These are phyloP conservation scores for Miscanthus lutarioriparius DNA, from an alignment of 176 grass and related monocot genomes.

Conservation along the genomic window DNA sequence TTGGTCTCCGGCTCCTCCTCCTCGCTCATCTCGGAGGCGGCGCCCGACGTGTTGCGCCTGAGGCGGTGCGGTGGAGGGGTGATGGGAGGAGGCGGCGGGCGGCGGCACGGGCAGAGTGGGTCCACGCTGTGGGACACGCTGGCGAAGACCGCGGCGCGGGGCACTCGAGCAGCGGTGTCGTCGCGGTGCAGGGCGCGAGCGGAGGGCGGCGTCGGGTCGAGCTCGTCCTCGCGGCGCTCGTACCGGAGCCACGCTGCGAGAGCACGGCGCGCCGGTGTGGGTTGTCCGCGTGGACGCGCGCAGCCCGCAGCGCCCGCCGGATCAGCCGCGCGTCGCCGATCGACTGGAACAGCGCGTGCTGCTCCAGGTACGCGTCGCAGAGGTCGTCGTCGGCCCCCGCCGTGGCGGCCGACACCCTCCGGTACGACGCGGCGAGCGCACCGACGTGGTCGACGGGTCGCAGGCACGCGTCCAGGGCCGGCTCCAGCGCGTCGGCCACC, in stretches of 20 bases:
- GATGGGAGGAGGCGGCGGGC: constrained; percentile 12
- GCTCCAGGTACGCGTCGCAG: constrained; percentile 88
- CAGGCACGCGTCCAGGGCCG: constrained; percentile 64
- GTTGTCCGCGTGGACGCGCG: constrained; percentile 70
- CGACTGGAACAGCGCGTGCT: constrained; percentile 69
- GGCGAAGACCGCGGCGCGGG: constrained; percentile 60
- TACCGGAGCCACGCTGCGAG: constrained; percentile 89
- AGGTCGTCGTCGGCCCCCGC: constrained; percentile 30
- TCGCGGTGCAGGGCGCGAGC: constrained; percentile 56
- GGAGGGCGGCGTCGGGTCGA: constrained; percentile 56
- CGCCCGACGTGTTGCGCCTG: constrained; percentile 11
- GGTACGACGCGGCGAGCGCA: constrained; percentile 62
- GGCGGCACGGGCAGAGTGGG: constrained; percentile 64
- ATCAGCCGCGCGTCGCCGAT: constrained; percentile 65
- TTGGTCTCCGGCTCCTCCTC: constrained; percentile 47
- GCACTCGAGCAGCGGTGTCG: constrained; percentile 82
- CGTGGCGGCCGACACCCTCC: constrained; percentile 40
- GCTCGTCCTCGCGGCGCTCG: constrained; percentile 86
- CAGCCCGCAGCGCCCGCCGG: constrained; percentile 62
- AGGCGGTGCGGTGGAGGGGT: not conserved
- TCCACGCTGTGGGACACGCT: constrained; percentile 38
- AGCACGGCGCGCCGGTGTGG: constrained; percentile 81
- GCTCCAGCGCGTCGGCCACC: constrained; percentile 59
- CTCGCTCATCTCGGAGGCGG: not conserved
- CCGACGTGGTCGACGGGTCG: constrained; percentile 73